Evolutionary conservation across 2,329 filamentous ascomycete species (phyloP).

Genomic region (Fusarium sp.): DNA sequence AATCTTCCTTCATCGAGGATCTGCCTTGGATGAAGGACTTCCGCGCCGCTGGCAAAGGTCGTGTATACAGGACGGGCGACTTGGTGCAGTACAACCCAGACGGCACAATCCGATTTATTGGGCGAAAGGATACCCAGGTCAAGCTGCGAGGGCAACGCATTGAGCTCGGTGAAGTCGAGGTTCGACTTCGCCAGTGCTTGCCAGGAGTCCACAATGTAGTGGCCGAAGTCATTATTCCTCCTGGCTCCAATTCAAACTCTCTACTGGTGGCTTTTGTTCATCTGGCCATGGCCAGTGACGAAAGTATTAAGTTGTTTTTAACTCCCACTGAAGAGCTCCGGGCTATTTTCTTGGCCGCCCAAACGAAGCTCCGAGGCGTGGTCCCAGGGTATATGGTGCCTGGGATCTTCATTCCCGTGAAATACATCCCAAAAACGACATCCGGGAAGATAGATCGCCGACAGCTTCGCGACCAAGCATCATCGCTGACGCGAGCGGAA

Average conservation of each 20-base stretch:
- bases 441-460: neutral
- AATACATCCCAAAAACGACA: neutral
- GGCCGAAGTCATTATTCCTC: neutral
- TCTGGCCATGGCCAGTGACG: neutral
- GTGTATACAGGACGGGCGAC: neutral
- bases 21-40: neutral
- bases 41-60: neutral
- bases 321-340: neutral
- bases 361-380: neutral
- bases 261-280: neutral
- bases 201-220: neutral
- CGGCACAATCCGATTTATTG: neutral
- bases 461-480: neutral
- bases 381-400: slow-evolving; percentile 1
- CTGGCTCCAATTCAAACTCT: neutral
- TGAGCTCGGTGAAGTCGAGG: neutral
- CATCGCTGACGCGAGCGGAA: neutral
- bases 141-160: neutral
- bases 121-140: neutral
- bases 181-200: neutral
- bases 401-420: neutral
- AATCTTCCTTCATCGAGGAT: neutral
- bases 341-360: neutral
- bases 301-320: neutral
- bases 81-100: neutral